These are phyloP conservation scores for Fusarium praegraminearum DNA, from an alignment of 2,329 filamentous ascomycete species.

Conservation along the genomic window DNA sequence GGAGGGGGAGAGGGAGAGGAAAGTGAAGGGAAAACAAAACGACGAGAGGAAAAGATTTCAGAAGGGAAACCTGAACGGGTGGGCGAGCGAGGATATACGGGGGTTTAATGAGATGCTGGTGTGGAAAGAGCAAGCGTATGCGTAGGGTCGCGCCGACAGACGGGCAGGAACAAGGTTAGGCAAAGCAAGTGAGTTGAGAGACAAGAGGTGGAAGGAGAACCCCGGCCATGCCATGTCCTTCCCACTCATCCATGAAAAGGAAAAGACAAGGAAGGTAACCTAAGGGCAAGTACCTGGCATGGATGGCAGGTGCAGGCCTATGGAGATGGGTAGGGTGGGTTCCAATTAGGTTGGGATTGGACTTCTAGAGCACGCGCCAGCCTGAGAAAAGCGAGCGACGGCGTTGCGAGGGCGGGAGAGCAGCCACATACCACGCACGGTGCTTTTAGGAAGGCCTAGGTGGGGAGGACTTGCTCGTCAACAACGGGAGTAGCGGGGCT, in stretches of 20 bases:
- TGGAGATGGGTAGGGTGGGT: slow-evolving; percentile 34
- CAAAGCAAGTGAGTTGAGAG: slow-evolving; percentile 35
- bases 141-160: slow-evolving; percentile 38
- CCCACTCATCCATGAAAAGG: slow-evolving; percentile 30
- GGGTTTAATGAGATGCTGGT: slow-evolving; percentile 52
- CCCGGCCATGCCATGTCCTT: slow-evolving; percentile 1
- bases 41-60: slow-evolving; percentile 50
- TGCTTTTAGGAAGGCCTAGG: slow-evolving; percentile 41
- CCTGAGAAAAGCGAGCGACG: slow-evolving; percentile 39
- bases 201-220: slow-evolving; percentile 18
- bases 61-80: slow-evolving; percentile 43
- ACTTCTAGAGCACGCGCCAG: slow-evolving; percentile 39
- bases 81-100: slow-evolving; percentile 46
- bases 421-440: slow-evolving; percentile 49
- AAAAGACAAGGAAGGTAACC: slow-evolving; percentile 43
- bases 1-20: slow-evolving; percentile 43
- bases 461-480: slow-evolving; percentile 40
- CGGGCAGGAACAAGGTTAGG: slow-evolving; percentile 25
- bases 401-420: slow-evolving; percentile 39
- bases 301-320: slow-evolving; percentile 8
- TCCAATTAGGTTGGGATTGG: slow-evolving; percentile 41
- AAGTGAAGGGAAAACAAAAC: slow-evolving; percentile 50
- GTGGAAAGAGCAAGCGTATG: slow-evolving; percentile 38
- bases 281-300: slow-evolving; percentile 32
- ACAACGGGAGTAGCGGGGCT: slow-evolving; percentile 35